phyloP scores from a whole-genome alignment of 495 filamentous ascomycete genomes.

The Penicillium nucicola region DNA sequence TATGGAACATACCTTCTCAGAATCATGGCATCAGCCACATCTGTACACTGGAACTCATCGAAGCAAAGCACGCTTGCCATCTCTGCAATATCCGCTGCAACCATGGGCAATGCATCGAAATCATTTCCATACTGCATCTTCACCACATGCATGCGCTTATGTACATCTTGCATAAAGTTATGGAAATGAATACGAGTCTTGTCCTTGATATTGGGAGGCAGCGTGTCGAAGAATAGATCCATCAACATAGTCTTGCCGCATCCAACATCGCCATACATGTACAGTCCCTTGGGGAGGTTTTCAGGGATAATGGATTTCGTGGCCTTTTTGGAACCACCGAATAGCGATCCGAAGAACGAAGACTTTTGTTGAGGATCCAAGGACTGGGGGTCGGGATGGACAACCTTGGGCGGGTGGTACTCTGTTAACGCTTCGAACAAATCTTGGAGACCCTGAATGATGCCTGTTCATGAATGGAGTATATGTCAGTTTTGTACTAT shows the following conservation, averaged over 20 bases:
- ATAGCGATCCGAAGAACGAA: slow-evolving; percentile 70
- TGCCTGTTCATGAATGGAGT: slow-evolving; percentile 47
- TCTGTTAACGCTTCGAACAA: slow-evolving; percentile 77
- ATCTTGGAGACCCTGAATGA: slow-evolving; percentile 84
- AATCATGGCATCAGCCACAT: slow-evolving; percentile 99
- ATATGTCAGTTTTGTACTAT: neutral
- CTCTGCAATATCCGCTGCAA: slow-evolving; percentile 89
- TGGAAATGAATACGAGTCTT: slow-evolving; percentile 99
- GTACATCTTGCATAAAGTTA: slow-evolving; percentile 99
- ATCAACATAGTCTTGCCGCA: slow-evolving; percentile 99
- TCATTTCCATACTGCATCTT: slow-evolving; percentile 89
- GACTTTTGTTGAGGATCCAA: slow-evolving; percentile 57
- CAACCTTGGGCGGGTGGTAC: slow-evolving; percentile 69
- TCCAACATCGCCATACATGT: slow-evolving; percentile 96
- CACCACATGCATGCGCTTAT: slow-evolving; percentile 84
- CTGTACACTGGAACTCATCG: slow-evolving; percentile 98
- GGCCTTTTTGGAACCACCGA: slow-evolving; percentile 46
- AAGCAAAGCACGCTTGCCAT: slow-evolving; percentile 87
- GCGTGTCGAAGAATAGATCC: slow-evolving; percentile 96
- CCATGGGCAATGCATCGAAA: slow-evolving; percentile 86
- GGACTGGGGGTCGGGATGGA: slow-evolving; percentile 72
- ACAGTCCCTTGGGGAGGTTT: slow-evolving; percentile 81
- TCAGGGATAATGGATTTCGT: slow-evolving; percentile 52
- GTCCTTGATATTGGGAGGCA: slow-evolving; percentile 72
- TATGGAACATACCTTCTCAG: slow-evolving; percentile 57